phyloP scores from a whole-genome alignment of 2,329 filamentous ascomycete species.

The Fusarium concolor region DNA sequence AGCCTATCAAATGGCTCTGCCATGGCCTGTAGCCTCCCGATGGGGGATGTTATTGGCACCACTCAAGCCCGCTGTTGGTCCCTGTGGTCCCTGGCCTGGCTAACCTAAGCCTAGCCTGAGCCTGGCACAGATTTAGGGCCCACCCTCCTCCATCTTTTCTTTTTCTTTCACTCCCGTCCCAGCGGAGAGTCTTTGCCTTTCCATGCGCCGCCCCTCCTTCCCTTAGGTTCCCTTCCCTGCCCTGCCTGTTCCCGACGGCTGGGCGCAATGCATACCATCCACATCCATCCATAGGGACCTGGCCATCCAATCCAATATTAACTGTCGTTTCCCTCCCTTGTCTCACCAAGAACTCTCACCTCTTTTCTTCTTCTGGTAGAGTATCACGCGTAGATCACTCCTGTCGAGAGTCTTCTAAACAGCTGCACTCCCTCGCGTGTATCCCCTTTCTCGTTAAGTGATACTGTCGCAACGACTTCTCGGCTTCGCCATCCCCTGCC shows the following conservation, averaged over 20 bases:
- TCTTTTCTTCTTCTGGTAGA: not conserved
- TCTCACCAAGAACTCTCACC: conserved; percentile 5
- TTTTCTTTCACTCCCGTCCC: not conserved
- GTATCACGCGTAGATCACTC: not conserved
- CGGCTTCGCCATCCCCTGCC: conserved; percentile 37
- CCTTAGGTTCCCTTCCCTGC: not conserved
- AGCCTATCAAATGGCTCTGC: conserved; percentile 34
- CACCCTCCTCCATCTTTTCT: not conserved
- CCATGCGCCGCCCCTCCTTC: conserved; percentile 22
- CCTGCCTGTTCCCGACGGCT: conserved; percentile 2
- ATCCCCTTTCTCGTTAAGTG: conserved; percentile 27
- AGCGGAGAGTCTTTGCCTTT: not conserved
- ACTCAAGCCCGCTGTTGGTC: not conserved
- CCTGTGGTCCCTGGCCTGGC: conserved; percentile 8
- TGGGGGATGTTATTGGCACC: conserved; percentile 29
- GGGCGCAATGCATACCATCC: conserved; percentile 14
- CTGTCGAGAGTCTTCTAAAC: not conserved
- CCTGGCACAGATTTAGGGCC: conserved; percentile 17
- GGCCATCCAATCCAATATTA: conserved; percentile 15
- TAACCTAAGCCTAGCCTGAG: not conserved
- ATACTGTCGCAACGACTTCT: conserved; percentile 35
- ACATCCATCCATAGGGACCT: not conserved
- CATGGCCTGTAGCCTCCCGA: conserved; percentile 31
- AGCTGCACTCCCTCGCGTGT: not conserved
- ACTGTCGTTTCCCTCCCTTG: conserved; percentile 30